Evolutionary conservation across 2,329 filamentous ascomycete genomes (phyloP), one percentile per base, ranked within the genome.

Genomic region (Amauroascus niger): DNA sequence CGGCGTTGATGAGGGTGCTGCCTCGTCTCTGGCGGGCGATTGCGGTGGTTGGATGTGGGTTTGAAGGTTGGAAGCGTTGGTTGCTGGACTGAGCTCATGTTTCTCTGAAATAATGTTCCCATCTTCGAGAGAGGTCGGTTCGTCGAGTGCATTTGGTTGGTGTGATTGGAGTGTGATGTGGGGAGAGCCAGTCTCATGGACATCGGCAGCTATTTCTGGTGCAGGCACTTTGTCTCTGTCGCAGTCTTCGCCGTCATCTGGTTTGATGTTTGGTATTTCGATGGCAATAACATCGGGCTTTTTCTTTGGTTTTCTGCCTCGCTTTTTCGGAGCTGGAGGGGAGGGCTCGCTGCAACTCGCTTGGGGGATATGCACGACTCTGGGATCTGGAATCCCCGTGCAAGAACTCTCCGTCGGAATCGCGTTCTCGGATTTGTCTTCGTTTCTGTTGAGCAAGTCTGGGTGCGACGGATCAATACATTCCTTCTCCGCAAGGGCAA

Each of bases 251-350:
- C 8, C 5, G 24, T n/a, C 20, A 40, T 49, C 13, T 11, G 52
- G 4, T 14, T 32, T 22, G 9, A 24, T 20, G 28, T 14, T 32
- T 1, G 44, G n/a, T 11, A 53, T 39, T 40, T 57, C 55, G 22
- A 50, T 28, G 39, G 53, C 28, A 18, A 48, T 41, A 3, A 20
- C 52, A n/a, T 69, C 67, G 1, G 55, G 20, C 2, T 63, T 62
- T 55, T 65, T 65, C 61, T 71, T 72, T 30, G 68, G 67, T 53
- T 73, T 73, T 52, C 69, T 67, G 16, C 69, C 68, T 49, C 71
- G 71, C 61, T 72, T 75, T 61, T 71, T 74, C 16, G 69, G 51
- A 4, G 24, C 37, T 1, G 35, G 8, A 18, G 16, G 24, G 2
- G 50, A 18, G 4, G 8, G 8, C 14, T 35, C 13, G 20, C 18